phyloP scores from a whole-genome alignment of 2,329 filamentous ascomycete species.

The Fusarium avenaceum region DNA sequence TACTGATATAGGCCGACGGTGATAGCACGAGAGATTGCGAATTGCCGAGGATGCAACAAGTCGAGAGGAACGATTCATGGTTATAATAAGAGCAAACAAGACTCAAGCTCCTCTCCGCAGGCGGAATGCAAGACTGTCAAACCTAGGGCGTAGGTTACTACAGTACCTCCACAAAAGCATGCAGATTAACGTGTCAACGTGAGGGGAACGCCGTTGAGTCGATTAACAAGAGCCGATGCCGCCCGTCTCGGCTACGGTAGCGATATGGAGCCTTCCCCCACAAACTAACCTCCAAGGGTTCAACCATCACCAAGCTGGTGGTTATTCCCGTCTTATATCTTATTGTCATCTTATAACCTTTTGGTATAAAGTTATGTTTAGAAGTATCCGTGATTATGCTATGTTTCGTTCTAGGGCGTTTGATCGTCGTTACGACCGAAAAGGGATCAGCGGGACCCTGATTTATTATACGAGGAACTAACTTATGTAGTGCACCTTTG shows the following conservation, averaged over 20 bases:
- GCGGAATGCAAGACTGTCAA: slow-evolving; percentile 19
- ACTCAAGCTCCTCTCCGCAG: slow-evolving; percentile 19
- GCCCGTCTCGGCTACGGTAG: slow-evolving; percentile 32
- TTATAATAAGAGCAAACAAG: slow-evolving; percentile 16
- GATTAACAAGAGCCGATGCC: slow-evolving; percentile 25
- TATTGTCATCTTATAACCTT: not conserved
- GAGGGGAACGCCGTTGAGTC: slow-evolving; percentile 33
- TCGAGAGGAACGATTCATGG: slow-evolving; percentile 24
- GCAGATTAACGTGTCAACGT: slow-evolving; percentile 14
- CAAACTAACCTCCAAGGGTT: slow-evolving; percentile 2
- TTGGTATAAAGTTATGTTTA: not conserved
- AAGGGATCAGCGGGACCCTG: not conserved
- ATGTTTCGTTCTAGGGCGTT: not conserved
- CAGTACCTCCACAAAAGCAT: slow-evolving; percentile 23
- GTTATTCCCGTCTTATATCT: slow-evolving; percentile 13
- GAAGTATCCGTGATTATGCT: not conserved
- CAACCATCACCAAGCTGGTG: not conserved
- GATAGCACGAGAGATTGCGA: slow-evolving; percentile 7
- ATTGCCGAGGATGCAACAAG: slow-evolving; percentile 12
- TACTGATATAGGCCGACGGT: not conserved
- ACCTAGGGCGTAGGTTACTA: slow-evolving; percentile 2
- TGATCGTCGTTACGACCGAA: not conserved
- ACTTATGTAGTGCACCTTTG: not conserved
- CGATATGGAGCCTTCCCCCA: slow-evolving; percentile 16
- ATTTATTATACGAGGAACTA: slow-evolving; percentile 2